A percentile compares a stretch with the other conserved stretches of the same genome.
Conservation (phyloP, 148 eudicot species). For the Oxyria digyna region DNA sequence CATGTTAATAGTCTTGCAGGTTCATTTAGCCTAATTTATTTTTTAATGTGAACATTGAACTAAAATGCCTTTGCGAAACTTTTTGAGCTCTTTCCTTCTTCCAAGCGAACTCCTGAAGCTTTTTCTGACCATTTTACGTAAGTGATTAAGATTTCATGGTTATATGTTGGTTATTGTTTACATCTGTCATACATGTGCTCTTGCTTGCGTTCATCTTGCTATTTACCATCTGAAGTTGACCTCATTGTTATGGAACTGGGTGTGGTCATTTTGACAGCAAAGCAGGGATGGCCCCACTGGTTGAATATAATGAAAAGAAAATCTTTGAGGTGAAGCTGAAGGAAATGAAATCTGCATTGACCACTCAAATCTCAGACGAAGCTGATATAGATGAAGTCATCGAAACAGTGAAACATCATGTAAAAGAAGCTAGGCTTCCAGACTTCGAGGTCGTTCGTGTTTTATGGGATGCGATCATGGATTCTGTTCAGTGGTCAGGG, state of each 20-base stretch:
- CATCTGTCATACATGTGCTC: too few species aligned
- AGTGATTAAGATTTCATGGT: constrained; percentile 20
- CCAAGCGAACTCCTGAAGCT: constrained; percentile 77
- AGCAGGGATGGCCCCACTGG: constrained; percentile 61
- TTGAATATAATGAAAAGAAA: constrained; percentile 82
- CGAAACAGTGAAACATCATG: constrained; percentile 76
- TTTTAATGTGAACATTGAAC: too few species aligned
- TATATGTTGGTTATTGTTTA: too few species aligned
- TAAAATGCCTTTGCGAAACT: too few species aligned
- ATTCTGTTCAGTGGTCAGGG: constrained; percentile 98
- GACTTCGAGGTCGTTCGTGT: constrained; percentile 81
- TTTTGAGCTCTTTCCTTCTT: constrained; percentile 75
- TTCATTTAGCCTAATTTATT: too few species aligned
- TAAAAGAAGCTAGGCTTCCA: constrained; percentile 86
- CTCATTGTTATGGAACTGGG: not conserved
- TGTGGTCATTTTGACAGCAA: too few species aligned
- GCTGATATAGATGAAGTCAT: constrained; percentile 76
- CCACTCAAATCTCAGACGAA: constrained; percentile 81
- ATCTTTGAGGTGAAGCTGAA: constrained; percentile 86
- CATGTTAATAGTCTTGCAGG: too few species aligned
- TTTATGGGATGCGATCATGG: constrained; percentile 95
- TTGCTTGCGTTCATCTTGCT: too few species aligned
- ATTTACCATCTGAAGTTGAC: too few species aligned
- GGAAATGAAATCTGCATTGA: constrained; percentile 89
- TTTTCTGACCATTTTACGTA: constrained; percentile 94